phyloP scores from a whole-genome alignment of 176 grass and related monocot genomes.

The Saccharum spontaneum region DNA sequence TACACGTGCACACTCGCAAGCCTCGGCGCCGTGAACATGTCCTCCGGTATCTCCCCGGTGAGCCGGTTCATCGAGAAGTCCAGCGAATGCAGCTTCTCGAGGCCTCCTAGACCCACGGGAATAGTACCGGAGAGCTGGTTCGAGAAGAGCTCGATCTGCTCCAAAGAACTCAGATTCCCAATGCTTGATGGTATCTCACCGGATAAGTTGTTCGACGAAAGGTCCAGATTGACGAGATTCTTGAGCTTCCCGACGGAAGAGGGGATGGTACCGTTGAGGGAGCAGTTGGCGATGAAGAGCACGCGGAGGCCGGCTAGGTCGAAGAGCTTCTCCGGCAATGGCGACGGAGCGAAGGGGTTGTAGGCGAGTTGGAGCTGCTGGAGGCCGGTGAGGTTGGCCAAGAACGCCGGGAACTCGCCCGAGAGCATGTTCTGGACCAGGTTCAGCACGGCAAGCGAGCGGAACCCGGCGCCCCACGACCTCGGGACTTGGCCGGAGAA shows the following conservation, averaged over 20 bases:
- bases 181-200: conserved; percentile 59
- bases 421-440: conserved; percentile 56
- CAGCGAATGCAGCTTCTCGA: conserved; percentile 51
- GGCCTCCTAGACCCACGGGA: conserved; percentile 58
- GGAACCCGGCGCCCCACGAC: conserved; percentile 53
- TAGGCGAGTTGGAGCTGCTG: conserved; percentile 63
- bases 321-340: conserved; percentile 49
- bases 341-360: conserved; percentile 65
- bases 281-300: conserved; percentile 64
- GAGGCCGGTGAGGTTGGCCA: conserved; percentile 52
- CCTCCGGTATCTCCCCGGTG: conserved; percentile 54
- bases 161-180: conserved; percentile 37
- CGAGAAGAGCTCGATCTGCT: conserved; percentile 78
- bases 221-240: conserved; percentile 64
- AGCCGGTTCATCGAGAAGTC: conserved; percentile 71
- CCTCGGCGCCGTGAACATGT: conserved; percentile 58
- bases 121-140: conserved; percentile 67
- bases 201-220: conserved; percentile 59
- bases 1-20: conserved; percentile 66
- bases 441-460: conserved; percentile 43
- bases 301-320: conserved; percentile 51
- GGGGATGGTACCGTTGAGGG: conserved; percentile 62
- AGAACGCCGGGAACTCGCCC: conserved; percentile 58
- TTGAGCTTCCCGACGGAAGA: conserved; percentile 53
- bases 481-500: conserved; percentile 67